Evolutionary conservation across 2,329 filamentous ascomycete species (phyloP).

Genomic region (Trichoderma harzianum): DNA sequence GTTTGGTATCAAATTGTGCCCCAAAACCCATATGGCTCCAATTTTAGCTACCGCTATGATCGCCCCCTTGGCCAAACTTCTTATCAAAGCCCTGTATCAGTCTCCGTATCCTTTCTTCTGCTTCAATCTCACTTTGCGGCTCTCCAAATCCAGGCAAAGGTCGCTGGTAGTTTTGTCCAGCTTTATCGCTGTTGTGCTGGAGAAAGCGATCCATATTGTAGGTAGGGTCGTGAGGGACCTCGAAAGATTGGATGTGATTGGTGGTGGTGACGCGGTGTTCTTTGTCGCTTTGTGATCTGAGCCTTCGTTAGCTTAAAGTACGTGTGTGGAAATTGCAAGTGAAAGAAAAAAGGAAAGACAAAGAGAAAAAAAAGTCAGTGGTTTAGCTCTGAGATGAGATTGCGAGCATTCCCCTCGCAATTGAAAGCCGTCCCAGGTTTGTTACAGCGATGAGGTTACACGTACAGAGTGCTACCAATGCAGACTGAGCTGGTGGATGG

Average conservation of each 20-base stretch:
- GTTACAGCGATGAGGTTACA: background rate
- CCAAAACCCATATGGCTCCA: background rate
- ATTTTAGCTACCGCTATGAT: background rate
- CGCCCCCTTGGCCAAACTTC: background rate
- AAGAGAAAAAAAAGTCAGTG: background rate
- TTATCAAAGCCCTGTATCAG: background rate
- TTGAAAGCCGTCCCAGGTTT: background rate
- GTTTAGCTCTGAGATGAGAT: background rate
- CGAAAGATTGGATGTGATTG: background rate
- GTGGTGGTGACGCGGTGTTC: background rate
- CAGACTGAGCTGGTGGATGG: background rate
- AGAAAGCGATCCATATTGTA: background rate
- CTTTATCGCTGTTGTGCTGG: background rate
- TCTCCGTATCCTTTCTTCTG: background rate
- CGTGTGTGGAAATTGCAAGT: accelerated
- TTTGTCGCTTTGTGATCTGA: background rate
- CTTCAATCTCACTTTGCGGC: background rate
- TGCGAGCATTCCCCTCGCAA: background rate
- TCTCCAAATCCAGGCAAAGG: background rate
- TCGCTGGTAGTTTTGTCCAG: background rate
- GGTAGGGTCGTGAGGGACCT: background rate
- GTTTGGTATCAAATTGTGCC: background rate
- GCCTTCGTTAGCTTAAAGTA: background rate
- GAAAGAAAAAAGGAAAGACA: background rate
- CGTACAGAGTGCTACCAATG: background rate